Conservation (phyloP, 306 rosid genomes). For the Casuarina glauca region DNA sequence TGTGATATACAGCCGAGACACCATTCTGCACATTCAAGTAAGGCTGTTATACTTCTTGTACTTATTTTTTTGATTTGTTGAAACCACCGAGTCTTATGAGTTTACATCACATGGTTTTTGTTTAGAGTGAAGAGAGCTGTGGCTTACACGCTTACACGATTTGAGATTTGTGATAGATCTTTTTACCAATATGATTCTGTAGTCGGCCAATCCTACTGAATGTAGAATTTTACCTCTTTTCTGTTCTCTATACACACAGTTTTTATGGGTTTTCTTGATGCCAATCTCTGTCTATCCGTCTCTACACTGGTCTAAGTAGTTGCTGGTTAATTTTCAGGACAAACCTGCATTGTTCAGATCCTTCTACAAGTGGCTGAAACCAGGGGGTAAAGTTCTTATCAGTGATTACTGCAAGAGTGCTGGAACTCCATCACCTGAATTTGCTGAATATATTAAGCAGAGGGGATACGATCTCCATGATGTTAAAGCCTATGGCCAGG, state of each 20-base stretch:
- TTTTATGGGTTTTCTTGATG: conserved; percentile 4
- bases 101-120: background rate
- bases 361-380: conserved; percentile 88
- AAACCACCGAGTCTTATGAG: background rate
- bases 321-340: conserved; percentile 49
- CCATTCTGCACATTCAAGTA: conserved; percentile 87
- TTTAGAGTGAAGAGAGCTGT: background rate
- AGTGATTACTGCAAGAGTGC: conserved; percentile 81
- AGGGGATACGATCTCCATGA: conserved; percentile 82
- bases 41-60: conserved; percentile 10
- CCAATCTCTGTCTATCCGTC: background rate
- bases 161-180: background rate
- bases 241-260: background rate
- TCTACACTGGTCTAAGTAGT: background rate
- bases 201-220: conserved; percentile 1
- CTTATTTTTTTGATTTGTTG: background rate
- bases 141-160: background rate
- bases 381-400: conserved; percentile 86
- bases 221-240: background rate
- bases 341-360: conserved; percentile 71
- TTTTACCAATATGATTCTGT: background rate
- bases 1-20: conserved; percentile 81
- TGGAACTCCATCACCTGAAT: conserved; percentile 62
- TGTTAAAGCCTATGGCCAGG: conserved; percentile 64
- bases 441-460: conserved; percentile 69